Base-by-base conservation (phyloP, 768 basidiomycete genomes). In the Pseudohyphozyma bogoriensis region DNA sequence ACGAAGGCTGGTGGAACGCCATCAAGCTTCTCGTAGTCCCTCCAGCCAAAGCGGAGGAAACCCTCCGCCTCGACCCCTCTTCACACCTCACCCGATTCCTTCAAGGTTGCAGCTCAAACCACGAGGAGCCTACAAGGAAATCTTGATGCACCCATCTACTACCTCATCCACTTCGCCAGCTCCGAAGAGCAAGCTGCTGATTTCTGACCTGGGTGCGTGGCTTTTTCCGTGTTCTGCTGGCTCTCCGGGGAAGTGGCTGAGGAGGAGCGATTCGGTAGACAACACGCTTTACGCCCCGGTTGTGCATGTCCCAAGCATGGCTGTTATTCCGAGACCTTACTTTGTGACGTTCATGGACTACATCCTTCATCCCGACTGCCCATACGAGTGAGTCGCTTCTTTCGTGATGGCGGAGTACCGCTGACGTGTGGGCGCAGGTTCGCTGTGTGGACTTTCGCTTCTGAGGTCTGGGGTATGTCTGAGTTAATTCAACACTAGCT, bases 251-350 rank as follows among this genome's bases (percentile, higher is more conserved):
- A 59, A 51, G 31, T 47, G 51, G 4, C 55, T 64, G 7, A 58
- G 59, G 45, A 32, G 59, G 15, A 39, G 36, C 12, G 63, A 64
- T 31, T n/a, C n/a, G n/a, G 46, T 65, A 49, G 64, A 65, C 60
- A 65, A 65, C 35, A 65, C 64, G 7, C 45, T 65, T 15, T 58
- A 61, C 51, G 64, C 54, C 0, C 64, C 64, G 2, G 24, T 36
- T 0, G 57, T 46, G 0, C 51, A 58, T 32, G 50, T 49, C 50
- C 1, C 33, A 32, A 11, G n/a, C 24, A n/a, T n/a, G n/a, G n/a
- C n/a, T n/a, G 51, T 65, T 39, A 35, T 61, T 39, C 56, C 64
- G 7, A 47, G 64, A 0, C 64, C 64, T 15, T 65, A 52, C 54
- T 58, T 65, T 44, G 42, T 39, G 31, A 65, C 64, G 1, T 65